Evolutionary conservation across 176 grass and related monocot genomes (phyloP), one percentile per base, ranked within the genome.

Genomic region (Calamus simplicifolius): DNA sequence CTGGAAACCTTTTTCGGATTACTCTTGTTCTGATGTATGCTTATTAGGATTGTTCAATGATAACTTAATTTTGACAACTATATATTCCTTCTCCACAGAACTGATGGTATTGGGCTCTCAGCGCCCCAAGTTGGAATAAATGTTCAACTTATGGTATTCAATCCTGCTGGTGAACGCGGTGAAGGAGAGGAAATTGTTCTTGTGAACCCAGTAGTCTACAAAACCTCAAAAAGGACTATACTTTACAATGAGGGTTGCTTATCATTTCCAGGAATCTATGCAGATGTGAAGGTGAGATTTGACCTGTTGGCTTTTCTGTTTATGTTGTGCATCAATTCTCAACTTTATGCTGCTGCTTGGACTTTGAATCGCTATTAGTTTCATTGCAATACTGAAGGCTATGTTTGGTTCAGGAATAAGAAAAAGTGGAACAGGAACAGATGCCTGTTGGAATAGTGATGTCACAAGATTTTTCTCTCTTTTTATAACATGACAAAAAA

Each of bases 61-160:
- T 18, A n/a, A 51, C 25, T 29, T 28, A 31, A 43, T 3, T 16
- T 69, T 26, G 52, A 43, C 16, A 28, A 68, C 55, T 69, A n/a
- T 64, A 8, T 54, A 54, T 52, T 67, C 18, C n/a, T 65, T 48
- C 67, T 25, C 18, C 29, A 64, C 79, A 98, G 87, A 73, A 98
- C 87, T 29, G 93, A 98, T 80, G 93, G 93, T 38, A 85, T 98
- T 59, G 93, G 93, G 51, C 87, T 98, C 56, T 92, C 87, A 16
- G 87, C 87, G 52, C 93, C 87, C 27, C 93, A 98, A 88, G 87
- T 98, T 16, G 87, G 93, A 61, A 61, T 98, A 31, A 98, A 98
- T 54, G 84, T 98, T 62, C 87, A 98, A 62, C 84, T 98, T 38
- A 98, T 98, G 93, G 93, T 98, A 31, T 98, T 92, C 52, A 98